These are phyloP conservation scores for Candida labiduridarum DNA, from an alignment of 1,139 yeast genomes.

Conservation along the genomic window DNA sequence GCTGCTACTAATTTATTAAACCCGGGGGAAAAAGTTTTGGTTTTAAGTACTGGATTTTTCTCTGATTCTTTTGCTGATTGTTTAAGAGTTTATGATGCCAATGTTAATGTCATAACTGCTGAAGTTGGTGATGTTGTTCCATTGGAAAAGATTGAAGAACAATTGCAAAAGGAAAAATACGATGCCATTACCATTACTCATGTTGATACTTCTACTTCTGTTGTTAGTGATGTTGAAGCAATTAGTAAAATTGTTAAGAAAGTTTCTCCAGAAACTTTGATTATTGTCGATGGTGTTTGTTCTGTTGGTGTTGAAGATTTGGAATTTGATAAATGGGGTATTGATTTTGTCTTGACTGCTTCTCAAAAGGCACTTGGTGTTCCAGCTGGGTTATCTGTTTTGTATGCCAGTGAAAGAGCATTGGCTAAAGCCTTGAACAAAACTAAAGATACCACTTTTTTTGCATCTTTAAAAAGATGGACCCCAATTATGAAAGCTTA, in stretches of 20 bases:
- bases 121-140: slow-evolving; percentile 74
- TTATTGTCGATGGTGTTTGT: slow-evolving; percentile 93
- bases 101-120: slow-evolving; percentile 68
- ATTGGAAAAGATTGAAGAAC: slow-evolving; percentile 54
- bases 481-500: slow-evolving; percentile 85
- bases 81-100: slow-evolving; percentile 69
- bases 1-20: slow-evolving; percentile 75
- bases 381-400: slow-evolving; percentile 87
- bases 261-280: slow-evolving; percentile 75
- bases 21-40: slow-evolving; percentile 71
- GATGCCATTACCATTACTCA: slow-evolving; percentile 84
- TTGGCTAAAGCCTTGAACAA: slow-evolving; percentile 59
- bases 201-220: slow-evolving; percentile 96
- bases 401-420: slow-evolving; percentile 77
- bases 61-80: slow-evolving; percentile 86
- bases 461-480: slow-evolving; percentile 84
- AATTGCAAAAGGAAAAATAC: slow-evolving; percentile 56
- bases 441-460: slow-evolving; percentile 59
- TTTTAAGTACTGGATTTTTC: slow-evolving; percentile 91
- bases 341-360: slow-evolving; percentile 87
- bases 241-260: slow-evolving; percentile 63
- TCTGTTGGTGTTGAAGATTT: slow-evolving; percentile 87
- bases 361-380: slow-evolving; percentile 96
- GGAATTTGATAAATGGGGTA: slow-evolving; percentile 86
- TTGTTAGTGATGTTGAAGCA: slow-evolving; percentile 69